Conservation (phyloP, 495 filamentous ascomycete genomes). For the Talaromyces borbonicus region DNA sequence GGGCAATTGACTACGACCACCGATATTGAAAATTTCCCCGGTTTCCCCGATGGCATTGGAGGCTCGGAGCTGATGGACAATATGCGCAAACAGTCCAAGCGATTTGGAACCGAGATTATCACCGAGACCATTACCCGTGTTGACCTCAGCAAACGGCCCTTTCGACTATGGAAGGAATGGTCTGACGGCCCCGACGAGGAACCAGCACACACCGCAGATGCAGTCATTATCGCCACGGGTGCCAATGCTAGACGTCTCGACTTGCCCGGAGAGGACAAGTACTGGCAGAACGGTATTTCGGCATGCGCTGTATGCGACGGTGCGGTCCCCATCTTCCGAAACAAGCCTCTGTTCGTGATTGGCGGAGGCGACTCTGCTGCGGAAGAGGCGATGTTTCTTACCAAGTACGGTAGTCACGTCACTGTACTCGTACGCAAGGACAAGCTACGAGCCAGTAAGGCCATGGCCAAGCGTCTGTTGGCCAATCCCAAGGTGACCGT, state of each 20-base stretch:
- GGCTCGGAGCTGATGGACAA: slow-evolving; percentile 84
- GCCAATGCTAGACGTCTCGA: slow-evolving; percentile 77
- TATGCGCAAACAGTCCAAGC: slow-evolving; percentile 85
- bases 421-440: slow-evolving; percentile 86
- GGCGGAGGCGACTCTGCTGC: slow-evolving; percentile 95
- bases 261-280: slow-evolving; percentile 83
- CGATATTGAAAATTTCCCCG: slow-evolving; percentile 96
- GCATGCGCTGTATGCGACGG: slow-evolving; percentile 98
- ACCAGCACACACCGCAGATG: slow-evolving; percentile 70
- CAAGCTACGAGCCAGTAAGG: slow-evolving; percentile 73
- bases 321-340: slow-evolving; percentile 92
- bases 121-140: slow-evolving; percentile 85
- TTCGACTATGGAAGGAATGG: slow-evolving; percentile 86
- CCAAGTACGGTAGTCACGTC: slow-evolving; percentile 93
- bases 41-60: slow-evolving; percentile 81
- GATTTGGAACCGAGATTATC: slow-evolving; percentile 85
- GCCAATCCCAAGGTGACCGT: slow-evolving; percentile 83
- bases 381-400: slow-evolving; percentile 94
- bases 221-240: slow-evolving; percentile 90
- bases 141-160: slow-evolving; percentile 76
- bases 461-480: slow-evolving; percentile 81
- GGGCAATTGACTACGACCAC: slow-evolving; percentile 97
- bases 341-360: slow-evolving; percentile 92
- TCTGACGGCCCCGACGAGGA: slow-evolving; percentile 56
- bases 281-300: slow-evolving; percentile 94